These are phyloP conservation scores for Gaeumannomyces sp. DNA, from an alignment of 2,329 filamentous ascomycete genomes.

Conservation along the genomic window DNA sequence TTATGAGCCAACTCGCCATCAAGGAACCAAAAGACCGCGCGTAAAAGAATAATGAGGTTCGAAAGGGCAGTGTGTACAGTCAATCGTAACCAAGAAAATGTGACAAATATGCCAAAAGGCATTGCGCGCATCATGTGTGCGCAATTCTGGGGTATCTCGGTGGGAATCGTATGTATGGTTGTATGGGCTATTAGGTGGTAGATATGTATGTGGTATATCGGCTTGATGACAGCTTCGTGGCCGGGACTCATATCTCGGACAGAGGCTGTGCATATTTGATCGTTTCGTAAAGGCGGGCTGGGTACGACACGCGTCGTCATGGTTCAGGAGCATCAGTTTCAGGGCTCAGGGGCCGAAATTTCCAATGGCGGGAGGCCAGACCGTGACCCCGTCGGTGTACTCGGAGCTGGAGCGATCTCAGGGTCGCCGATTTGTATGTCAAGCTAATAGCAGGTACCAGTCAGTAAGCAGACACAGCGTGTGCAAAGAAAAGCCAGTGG, in stretches of 20 bases:
- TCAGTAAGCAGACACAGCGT: background rate
- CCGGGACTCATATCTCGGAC: no score
- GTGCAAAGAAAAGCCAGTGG: background rate
- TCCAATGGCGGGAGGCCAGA: constrained; percentile 7
- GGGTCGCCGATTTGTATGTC: constrained; percentile 21
- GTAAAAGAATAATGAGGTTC: background rate
- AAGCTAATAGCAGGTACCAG: constrained; percentile 12
- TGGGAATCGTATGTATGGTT: no score
- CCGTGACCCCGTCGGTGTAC: constrained; percentile 15
- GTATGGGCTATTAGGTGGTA: no score
- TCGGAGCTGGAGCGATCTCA: constrained; percentile 19
- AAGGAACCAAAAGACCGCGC: background rate
- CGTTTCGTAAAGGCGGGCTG: no score
- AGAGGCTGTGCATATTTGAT: no score
- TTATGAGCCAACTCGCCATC: background rate
- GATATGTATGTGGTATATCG: no score
- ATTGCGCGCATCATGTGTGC: background rate
- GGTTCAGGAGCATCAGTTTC: no score
- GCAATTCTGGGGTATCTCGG: background rate
- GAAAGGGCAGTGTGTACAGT: background rate
- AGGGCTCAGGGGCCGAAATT: no score
- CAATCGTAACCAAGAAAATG: background rate
- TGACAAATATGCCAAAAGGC: background rate
- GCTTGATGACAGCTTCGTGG: no score
- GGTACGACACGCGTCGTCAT: no score